Conservation (phyloP, 2,329 filamentous ascomycete species). For the Fusarium verrucosum region DNA sequence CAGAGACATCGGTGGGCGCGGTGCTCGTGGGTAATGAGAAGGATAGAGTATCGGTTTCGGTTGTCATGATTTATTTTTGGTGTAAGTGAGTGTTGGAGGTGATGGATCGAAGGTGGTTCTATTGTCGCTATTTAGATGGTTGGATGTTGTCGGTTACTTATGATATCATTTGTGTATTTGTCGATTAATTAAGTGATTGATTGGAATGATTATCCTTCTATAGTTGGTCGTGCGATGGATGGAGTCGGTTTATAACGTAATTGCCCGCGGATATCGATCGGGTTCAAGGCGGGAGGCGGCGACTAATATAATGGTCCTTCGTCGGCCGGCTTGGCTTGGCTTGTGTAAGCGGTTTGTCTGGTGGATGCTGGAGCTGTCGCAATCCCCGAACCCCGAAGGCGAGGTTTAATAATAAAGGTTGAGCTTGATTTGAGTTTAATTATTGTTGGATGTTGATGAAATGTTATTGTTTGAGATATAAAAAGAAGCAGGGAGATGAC, state of each 20-base stretch:
- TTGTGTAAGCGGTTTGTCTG: constrained; percentile 36
- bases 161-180: constrained; percentile 25
- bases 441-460: background rate
- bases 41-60: constrained; percentile 48
- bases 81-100: background rate
- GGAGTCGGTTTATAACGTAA: constrained; percentile 1
- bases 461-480: background rate
- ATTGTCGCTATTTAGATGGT: background rate
- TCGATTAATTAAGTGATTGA: background rate
- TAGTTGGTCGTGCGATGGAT: background rate
- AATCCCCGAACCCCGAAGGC: constrained; percentile 35
- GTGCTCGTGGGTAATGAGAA: constrained; percentile 47
- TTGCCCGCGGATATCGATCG: background rate
- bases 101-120: constrained; percentile 5
- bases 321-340: constrained; percentile 21
- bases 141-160: background rate
- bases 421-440: background rate
- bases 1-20: constrained; percentile 46
- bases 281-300: constrained; percentile 18
- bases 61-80: constrained; percentile 40
- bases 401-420: constrained; percentile 6
- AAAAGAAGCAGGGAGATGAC: background rate
- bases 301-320: constrained; percentile 21
- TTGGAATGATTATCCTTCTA: background rate
- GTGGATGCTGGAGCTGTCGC: constrained; percentile 22